Evolutionary conservation across 1,139 yeast species (phyloP).

Genomic region (Pneumocystis murina): DNA sequence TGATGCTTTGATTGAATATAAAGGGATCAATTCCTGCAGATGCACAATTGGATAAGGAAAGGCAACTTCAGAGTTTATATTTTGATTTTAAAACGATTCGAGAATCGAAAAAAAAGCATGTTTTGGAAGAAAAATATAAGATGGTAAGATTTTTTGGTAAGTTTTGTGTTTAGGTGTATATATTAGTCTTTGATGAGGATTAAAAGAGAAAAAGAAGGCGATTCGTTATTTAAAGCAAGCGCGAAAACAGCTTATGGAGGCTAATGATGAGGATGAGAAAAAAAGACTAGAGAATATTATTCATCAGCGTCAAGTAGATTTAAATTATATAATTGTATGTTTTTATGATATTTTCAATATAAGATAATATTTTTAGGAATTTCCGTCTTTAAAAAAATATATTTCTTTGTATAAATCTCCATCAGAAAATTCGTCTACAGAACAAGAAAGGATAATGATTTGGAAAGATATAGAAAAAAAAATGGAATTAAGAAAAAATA

Average conservation of each 20-base stretch:
- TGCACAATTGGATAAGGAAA: slow-evolving; percentile 43
- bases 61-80: slow-evolving; percentile 6
- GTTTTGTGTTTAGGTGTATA: background rate
- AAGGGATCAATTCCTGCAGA: slow-evolving; percentile 56
- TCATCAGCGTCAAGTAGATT: slow-evolving; percentile 5
- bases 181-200: background rate
- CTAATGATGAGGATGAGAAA: slow-evolving; percentile 4
- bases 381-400: slow-evolving; percentile 10
- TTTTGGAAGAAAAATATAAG: slow-evolving; percentile 61
- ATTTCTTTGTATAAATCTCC: slow-evolving; percentile 9
- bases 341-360: background rate
- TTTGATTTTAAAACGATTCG: slow-evolving; percentile 26
- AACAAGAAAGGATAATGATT: background rate
- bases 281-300: slow-evolving; percentile 2
- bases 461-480: background rate
- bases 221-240: slow-evolving; percentile 46
- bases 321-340: slow-evolving; percentile 6
- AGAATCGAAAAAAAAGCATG: slow-evolving; percentile 38
- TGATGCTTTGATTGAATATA: slow-evolving; percentile 17
- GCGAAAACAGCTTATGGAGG: slow-evolving; percentile 60
- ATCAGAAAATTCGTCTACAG: background rate
- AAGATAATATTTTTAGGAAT: slow-evolving; percentile 1
- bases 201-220: slow-evolving; percentile 66
- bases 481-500: background rate
- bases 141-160: slow-evolving; percentile 67